A percentile compares a stretch with the other conserved stretches of the same genome.
Evolutionary conservation across 768 basidiomycete genomes (phyloP).

Genomic region (Cyathus striatus): DNA sequence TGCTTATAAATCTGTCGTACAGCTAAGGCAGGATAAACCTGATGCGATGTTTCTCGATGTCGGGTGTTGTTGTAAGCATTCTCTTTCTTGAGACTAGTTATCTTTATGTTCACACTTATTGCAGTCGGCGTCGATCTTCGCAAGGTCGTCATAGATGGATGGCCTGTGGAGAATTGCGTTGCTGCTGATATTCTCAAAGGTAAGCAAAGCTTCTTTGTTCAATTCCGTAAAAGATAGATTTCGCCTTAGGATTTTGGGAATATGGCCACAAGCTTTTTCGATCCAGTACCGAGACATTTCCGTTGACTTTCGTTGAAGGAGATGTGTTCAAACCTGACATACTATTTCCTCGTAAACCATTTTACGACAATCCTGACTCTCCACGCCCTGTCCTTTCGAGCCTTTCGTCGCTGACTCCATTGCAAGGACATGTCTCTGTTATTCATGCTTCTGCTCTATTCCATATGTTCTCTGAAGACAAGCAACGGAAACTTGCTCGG

Average conservation of each 20-base stretch:
- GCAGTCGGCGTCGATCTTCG: conserved; percentile 36
- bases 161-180: conserved; percentile 28
- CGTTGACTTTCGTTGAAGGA: conserved; percentile 50
- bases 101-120: background rate
- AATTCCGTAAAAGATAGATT: conserved; percentile 23
- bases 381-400: conserved; percentile 7
- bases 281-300: conserved; percentile 45
- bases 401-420: conserved; percentile 19
- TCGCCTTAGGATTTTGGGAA: conserved; percentile 48
- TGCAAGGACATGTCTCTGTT: conserved; percentile 38
- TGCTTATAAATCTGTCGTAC: conserved; percentile 23
- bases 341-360: conserved; percentile 23
- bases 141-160: conserved; percentile 34
- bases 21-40: conserved; percentile 16
- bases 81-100: conserved; percentile 1
- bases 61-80: conserved; percentile 42
- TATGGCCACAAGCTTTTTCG: conserved; percentile 58
- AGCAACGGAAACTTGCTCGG: conserved; percentile 22
- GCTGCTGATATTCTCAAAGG: conserved; percentile 31
- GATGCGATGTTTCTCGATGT: conserved; percentile 35
- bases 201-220: conserved; percentile 28
- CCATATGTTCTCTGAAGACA: conserved; percentile 28
- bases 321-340: conserved; percentile 44
- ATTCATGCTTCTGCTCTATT: conserved; percentile 36
- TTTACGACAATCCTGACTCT: conserved; percentile 5